A percentile compares a stretch with the other conserved stretches of the same genome.
phyloP scores from a whole-genome alignment of 2,329 filamentous ascomycete genomes.

The Cladophialophora bantiana region DNA sequence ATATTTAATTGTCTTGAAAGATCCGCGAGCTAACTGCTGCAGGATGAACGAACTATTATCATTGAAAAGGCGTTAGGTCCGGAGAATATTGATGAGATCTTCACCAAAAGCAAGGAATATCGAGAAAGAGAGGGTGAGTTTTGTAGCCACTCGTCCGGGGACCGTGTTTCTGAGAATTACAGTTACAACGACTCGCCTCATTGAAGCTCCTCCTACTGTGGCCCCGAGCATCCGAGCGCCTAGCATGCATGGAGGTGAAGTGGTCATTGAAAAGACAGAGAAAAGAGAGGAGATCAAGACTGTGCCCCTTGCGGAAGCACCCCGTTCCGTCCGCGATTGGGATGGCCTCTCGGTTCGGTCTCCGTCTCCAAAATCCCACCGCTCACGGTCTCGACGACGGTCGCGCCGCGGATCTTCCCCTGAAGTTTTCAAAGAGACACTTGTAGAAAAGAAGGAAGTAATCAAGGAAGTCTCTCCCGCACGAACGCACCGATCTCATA shows the following conservation, averaged over 20 bases:
- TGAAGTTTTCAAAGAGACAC: slow-evolving; percentile 34
- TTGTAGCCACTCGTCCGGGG: neutral
- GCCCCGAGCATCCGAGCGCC: slow-evolving; percentile 44
- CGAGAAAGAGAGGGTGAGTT: slow-evolving; percentile 45
- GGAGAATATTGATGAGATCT: slow-evolving; percentile 88
- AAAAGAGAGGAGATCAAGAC: slow-evolving; percentile 36
- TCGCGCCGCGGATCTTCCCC: slow-evolving; percentile 39
- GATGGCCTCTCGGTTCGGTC: slow-evolving; percentile 41
- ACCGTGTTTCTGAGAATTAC: slow-evolving; percentile 18
- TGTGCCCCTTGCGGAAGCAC: slow-evolving; percentile 41
- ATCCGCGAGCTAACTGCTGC: slow-evolving; percentile 40
- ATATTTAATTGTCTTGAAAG: neutral
- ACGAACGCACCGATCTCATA: slow-evolving; percentile 34
- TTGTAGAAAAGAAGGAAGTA: slow-evolving; percentile 38
- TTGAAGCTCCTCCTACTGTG: slow-evolving; percentile 41
- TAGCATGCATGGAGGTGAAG: slow-evolving; percentile 47
- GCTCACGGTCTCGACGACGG: slow-evolving; percentile 44
- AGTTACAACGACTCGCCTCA: slow-evolving; percentile 42
- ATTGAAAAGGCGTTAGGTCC: slow-evolving; percentile 85
- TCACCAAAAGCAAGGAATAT: slow-evolving; percentile 81
- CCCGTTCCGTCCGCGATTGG: slow-evolving; percentile 46
- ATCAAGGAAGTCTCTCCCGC: slow-evolving; percentile 39
- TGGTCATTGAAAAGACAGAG: slow-evolving; percentile 35
- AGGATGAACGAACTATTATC: slow-evolving; percentile 77
- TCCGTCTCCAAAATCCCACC: slow-evolving; percentile 37